Percentiles rank a stretch among this genome's conserved stretches.
Conservation (phyloP, 768 basidiomycete genomes). For the Russula sp. region DNA sequence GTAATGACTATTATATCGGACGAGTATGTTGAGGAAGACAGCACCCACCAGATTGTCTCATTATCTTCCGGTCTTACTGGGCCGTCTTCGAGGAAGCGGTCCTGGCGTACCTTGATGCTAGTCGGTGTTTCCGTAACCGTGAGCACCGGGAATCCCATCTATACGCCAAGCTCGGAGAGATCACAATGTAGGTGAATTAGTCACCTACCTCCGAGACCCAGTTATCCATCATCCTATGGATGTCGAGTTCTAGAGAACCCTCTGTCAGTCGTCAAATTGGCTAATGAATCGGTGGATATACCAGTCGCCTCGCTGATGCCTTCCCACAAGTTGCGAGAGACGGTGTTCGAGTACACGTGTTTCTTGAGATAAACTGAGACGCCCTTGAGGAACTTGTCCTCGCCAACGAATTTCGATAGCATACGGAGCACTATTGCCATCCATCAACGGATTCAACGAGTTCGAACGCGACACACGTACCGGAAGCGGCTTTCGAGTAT, state of each 20-base stretch:
- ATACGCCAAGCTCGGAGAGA: not conserved
- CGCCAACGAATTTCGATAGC: constrained; percentile 83
- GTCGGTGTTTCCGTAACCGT: constrained; percentile 71
- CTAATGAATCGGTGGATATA: constrained; percentile 19
- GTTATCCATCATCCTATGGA: constrained; percentile 78
- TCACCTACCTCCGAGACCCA: constrained; percentile 74
- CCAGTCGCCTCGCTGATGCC: constrained; percentile 75
- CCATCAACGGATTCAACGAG: not conserved
- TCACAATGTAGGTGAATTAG: not conserved
- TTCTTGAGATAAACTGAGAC: constrained; percentile 91
- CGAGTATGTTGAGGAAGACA: not conserved
- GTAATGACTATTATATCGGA: not conserved
- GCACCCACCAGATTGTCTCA: constrained; percentile 72
- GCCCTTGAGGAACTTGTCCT: constrained; percentile 81
- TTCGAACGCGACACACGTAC: constrained; percentile 33
- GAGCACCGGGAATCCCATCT: constrained; percentile 85
- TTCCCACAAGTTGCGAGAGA: constrained; percentile 82
- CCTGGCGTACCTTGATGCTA: constrained; percentile 78
- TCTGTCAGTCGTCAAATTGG: not conserved
- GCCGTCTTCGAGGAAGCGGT: constrained; percentile 88
- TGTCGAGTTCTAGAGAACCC: constrained; percentile 46
- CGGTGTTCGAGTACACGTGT: constrained; percentile 77
- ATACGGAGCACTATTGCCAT: constrained; percentile 71
- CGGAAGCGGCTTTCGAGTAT: constrained; percentile 79
- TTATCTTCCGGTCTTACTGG: constrained; percentile 75